Base-by-base conservation (phyloP, 805 yeast species). In the Lipomyces oligophaga region DNA sequence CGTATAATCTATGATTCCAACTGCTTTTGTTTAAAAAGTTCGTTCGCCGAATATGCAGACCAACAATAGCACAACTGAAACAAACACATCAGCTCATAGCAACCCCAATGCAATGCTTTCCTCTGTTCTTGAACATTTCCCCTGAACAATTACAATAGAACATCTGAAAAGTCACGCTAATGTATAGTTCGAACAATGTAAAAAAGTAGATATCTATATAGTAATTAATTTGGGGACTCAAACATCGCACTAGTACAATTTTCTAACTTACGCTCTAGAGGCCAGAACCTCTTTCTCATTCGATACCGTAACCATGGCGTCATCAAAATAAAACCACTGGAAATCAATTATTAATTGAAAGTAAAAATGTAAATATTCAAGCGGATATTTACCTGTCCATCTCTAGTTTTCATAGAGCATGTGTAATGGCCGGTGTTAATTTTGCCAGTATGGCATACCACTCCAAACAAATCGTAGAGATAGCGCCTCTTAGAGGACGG, bases 361-460 rank as follows among this genome's bases (percentile, higher is more conserved):
- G 21, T 7, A 5, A 21, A 24, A 16, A n/a, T n/a, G n/a, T n/a
- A n/a, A n/a, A n/a, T n/a, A n/a, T n/a, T n/a, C n/a, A n/a, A 22
- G 6, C 2, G 34, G 6, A n/a, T 20, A 55, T 63, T 34, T 41
- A 60, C 64, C 40, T 34, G 13, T 2, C 87, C 84, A 34, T 77
- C 75, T n/a, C 77, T 70, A 44, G 73, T 77, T 62, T 89, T 90
- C 51, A 85, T 76, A 59, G 81, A 74, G 15, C 93, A 82, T 11
- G 89, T 76, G 63, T 93, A 93, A 65, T 93, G 99, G 8, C 99
- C 99, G 1, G 97, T 93, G 63, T 87, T 87, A 5, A 90, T 93
- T 16, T 90, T 81, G 1, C 99, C 99, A 27, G 80, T 80, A 64
- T 93, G 98, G 58, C 87, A 80, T 7, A 93, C 83, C 26, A 89